Percentiles rank a stretch among this genome's conserved stretches.
Conservation (phyloP, 2,329 filamentous ascomycete genomes). For the Fusarium succisae region DNA sequence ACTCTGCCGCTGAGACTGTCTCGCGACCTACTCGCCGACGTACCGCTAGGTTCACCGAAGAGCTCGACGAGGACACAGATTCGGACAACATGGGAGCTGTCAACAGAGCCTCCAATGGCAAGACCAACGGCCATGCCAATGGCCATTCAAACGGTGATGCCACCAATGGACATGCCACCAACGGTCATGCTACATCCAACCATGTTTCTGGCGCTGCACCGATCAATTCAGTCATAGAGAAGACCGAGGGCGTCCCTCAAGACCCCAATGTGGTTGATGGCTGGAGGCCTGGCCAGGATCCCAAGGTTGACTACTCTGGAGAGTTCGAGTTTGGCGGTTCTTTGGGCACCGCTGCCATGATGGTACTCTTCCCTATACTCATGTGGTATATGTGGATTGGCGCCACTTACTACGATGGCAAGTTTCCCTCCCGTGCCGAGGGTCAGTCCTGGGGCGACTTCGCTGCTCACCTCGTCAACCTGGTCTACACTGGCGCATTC, state of each 20-base stretch:
- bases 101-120: conserved; percentile 36
- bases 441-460: conserved; percentile 79
- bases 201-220: conserved; percentile 16
- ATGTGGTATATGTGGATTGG: conserved; percentile 99
- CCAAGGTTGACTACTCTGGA: conserved; percentile 70
- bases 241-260: conserved; percentile 30
- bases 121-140: conserved; percentile 40
- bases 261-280: conserved; percentile 56
- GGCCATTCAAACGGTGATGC: conserved; percentile 26
- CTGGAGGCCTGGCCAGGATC: conserved; percentile 68
- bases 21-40: conserved; percentile 56
- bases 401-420: conserved; percentile 89
- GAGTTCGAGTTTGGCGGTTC: conserved; percentile 89
- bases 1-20: conserved; percentile 53
- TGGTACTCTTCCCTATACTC: conserved; percentile 90
- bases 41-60: conserved; percentile 60
- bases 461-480: conserved; percentile 71
- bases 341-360: conserved; percentile 81
- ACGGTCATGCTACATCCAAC: conserved; percentile 37
- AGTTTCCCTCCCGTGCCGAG: conserved; percentile 73
- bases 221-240: conserved; percentile 22
- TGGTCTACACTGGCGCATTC: conserved; percentile 86
- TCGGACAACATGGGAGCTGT: conserved; percentile 42
- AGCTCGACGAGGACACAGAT: conserved; percentile 56
- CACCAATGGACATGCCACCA: conserved; percentile 44